Base-by-base conservation (phyloP, 345 rosid species). In the Hevea brasiliensis region DNA sequence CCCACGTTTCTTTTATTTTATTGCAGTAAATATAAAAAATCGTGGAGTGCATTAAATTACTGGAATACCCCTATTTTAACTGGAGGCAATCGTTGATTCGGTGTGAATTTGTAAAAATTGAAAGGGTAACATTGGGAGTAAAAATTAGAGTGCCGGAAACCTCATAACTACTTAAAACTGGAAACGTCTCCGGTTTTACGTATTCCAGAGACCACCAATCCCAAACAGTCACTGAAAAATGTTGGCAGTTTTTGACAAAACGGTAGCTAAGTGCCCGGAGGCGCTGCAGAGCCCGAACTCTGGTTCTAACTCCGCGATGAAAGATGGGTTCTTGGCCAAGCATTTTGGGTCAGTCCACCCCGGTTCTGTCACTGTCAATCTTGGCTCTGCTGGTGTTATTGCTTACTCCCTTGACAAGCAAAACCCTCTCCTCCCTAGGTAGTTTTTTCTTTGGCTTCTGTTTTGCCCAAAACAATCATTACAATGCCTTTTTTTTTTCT, bases 381-480 rank as follows among this genome's bases (percentile, higher is more conserved):
- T 95, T 65, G 97, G 92, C 74, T 67, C 93, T 20, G 67, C 99
- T 65, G 99, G 97, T 55, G 21, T 84, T 79, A 65, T 96, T 29
- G 89, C 93, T 69, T 90, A 91, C 88, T 88, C 98, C 3, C 83
- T 87, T 60, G 80, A 87, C 17, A 85, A 77, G 60, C 93, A 87
- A 77, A 96, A 91, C 82, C 98, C 98, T 20, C 91, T 90, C 70
- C 92, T 91, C 40, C 99, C 99, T 40, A 88, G 94, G 98, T 91
- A 69, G 65, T n/a, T 1, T 40, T 42, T 32, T 54, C 12, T 37
- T 45, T 11, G 32, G 6, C 42, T 40, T 8, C 2, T 24, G 40
- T 32, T n/a, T 44, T 64, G 29, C 61, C 35, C 14, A 35, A 3
- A 26, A 56, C 27, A 56, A 11, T 61, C 23, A 24, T 57, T 37